phyloP scores from a whole-genome alignment of 768 basidiomycete species.

The Podaxis sp. region DNA sequence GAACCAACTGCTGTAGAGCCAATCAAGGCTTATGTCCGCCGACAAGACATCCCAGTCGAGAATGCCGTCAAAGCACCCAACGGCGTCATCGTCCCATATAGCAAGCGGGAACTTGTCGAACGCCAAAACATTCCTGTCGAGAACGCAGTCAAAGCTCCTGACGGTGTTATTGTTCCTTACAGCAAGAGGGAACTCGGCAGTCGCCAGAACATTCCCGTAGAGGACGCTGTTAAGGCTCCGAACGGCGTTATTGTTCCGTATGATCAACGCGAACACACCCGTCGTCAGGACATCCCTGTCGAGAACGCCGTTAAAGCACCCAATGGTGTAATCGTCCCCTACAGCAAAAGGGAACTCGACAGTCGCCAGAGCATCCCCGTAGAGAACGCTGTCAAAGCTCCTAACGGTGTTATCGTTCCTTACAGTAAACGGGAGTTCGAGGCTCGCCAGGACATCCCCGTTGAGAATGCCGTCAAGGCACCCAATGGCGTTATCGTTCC shows the following conservation, averaged over 20 bases:
- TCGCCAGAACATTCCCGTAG: constrained; percentile 16
- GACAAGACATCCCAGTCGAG: constrained; percentile 19
- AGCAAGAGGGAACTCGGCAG: constrained; percentile 3
- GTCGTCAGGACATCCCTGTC: constrained; percentile 23
- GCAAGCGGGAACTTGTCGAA: neutral
- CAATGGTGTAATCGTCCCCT: constrained; percentile 23
- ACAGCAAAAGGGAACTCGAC: constrained; percentile 14
- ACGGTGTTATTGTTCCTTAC: constrained; percentile 15
- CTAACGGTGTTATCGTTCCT: constrained; percentile 22
- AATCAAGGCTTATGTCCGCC: constrained; percentile 17
- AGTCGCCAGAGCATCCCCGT: constrained; percentile 24
- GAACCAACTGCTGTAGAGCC: constrained; percentile 13
- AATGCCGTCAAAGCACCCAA: constrained; percentile 17
- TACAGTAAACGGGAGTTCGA: constrained; percentile 16
- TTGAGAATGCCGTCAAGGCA: constrained; percentile 20
- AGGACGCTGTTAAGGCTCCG: constrained; percentile 19
- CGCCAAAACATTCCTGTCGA: constrained; percentile 19
- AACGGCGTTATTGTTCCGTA: constrained; percentile 38
- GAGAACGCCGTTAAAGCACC: constrained; percentile 23
- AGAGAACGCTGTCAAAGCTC: constrained; percentile 22
- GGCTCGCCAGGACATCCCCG: constrained; percentile 14
- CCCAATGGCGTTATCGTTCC: constrained; percentile 33
- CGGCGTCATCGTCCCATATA: constrained; percentile 17
- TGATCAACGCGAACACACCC: constrained; percentile 24
- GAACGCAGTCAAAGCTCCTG: constrained; percentile 16